Percentiles rank a stretch among this genome's conserved stretches.
These are phyloP conservation scores for Metschnikowia matae DNA, from an alignment of 805 yeast species.

Conservation along the genomic window DNA sequence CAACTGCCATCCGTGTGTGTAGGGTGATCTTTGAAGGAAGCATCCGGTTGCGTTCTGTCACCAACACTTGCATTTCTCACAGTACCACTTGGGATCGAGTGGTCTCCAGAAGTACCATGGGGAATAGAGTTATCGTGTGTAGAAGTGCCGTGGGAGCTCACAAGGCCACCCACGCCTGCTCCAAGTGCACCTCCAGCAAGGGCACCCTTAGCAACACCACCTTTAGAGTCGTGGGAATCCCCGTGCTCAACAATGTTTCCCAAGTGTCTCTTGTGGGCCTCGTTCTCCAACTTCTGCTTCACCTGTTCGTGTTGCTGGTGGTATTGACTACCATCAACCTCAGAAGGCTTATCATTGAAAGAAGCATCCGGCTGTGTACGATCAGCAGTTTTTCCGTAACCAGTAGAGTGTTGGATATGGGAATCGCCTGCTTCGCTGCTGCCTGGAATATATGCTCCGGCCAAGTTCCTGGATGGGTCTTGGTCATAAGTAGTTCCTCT, in stretches of 20 bases:
- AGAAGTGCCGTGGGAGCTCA: neutral
- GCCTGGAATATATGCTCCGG: neutral
- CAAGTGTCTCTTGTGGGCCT: constrained; percentile 2
- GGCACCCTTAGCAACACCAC: neutral
- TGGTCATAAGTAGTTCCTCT: neutral
- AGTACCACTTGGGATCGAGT: neutral
- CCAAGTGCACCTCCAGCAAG: neutral
- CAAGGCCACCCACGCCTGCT: constrained; percentile 6
- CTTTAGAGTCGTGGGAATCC: neutral
- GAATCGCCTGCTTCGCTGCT: neutral
- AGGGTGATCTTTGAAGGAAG: neutral
- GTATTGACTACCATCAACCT: constrained; percentile 2
- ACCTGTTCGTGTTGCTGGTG: constrained; percentile 7
- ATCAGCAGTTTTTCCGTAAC: neutral
- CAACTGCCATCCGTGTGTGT: neutral
- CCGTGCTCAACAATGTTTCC: constrained; percentile 1
- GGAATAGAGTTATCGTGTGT: neutral
- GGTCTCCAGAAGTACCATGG: neutral
- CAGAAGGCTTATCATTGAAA: constrained; percentile 1
- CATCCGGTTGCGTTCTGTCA: constrained; percentile 1
- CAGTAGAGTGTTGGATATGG: neutral
- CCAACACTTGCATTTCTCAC: neutral
- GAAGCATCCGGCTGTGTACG: constrained; percentile 4
- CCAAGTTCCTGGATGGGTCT: neutral
- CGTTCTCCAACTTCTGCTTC: constrained; percentile 2